Evolutionary conservation across 192 early-diverging fungal genomes (phyloP).

Genomic region (Backusella australiensis): DNA sequence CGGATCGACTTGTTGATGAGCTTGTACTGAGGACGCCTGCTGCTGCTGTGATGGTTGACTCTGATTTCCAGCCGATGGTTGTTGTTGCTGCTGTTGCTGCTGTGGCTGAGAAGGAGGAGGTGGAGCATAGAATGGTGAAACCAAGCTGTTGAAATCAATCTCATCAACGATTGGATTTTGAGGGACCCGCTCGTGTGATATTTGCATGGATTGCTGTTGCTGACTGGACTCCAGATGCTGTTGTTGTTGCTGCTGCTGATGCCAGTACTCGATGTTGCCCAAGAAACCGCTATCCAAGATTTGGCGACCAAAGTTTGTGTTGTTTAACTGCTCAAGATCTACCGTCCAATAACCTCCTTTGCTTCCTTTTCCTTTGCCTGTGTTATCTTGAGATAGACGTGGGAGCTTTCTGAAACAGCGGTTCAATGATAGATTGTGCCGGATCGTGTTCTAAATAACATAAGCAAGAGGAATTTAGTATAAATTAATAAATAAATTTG

Average conservation of each 20-base stretch:
- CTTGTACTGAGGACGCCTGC: not conserved
- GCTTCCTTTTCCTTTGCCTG: conserved; percentile 54
- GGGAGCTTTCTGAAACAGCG: conserved; percentile 75
- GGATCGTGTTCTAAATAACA: conserved; percentile 72
- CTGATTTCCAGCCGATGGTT: not conserved
- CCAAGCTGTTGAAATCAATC: conserved; percentile 21
- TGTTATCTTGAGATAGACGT: conserved; percentile 40
- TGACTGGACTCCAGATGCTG: not conserved
- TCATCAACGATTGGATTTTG: conserved; percentile 15
- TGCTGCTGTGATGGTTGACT: not conserved
- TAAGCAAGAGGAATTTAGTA: conserved; percentile 21
- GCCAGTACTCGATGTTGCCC: conserved; percentile 26
- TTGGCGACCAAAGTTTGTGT: conserved; percentile 30
- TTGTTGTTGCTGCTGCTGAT: conserved; percentile 19
- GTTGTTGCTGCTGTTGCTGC: not conserved
- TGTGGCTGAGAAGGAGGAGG: not conserved
- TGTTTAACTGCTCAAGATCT: conserved; percentile 23
- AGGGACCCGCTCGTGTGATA: not conserved
- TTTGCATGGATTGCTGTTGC: not conserved
- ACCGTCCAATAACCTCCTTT: conserved; percentile 72
- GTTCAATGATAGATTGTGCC: conserved; percentile 90
- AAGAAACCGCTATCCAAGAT: conserved; percentile 29
- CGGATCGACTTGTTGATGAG: not conserved
- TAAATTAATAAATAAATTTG: conserved; percentile 2
- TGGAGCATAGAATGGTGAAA: conserved; percentile 17